These are phyloP conservation scores for Heliamphora exappendiculata DNA, from an alignment of 148 eudicot species.

Conservation along the genomic window DNA sequence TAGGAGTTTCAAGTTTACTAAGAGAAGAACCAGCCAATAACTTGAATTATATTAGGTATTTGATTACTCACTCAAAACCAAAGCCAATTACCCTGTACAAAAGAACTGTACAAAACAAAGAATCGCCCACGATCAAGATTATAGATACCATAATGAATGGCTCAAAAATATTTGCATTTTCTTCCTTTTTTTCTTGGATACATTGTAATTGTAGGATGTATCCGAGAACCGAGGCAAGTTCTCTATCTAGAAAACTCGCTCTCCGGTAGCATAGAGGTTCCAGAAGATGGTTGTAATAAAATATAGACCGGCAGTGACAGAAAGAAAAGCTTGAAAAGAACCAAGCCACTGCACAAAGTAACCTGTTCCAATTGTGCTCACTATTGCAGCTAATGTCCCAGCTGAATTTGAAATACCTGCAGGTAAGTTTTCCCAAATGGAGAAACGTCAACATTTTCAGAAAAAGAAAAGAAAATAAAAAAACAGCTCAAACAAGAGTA, in stretches of 20 bases:
- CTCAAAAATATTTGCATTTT: neutral
- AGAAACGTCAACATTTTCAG: neutral
- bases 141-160: neutral
- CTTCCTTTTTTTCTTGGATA: neutral
- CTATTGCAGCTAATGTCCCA: slow-evolving; percentile 87
- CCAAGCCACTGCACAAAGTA: slow-evolving; percentile 91
- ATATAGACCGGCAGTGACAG: slow-evolving; percentile 74
- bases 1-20: too few species aligned
- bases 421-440: neutral
- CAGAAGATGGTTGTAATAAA: slow-evolving; percentile 64
- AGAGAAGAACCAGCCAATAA: too few species aligned
- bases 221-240: neutral
- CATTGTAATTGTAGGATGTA: neutral
- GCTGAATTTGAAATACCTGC: slow-evolving; percentile 85
- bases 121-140: neutral
- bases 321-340: slow-evolving; percentile 85
- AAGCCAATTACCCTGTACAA: too few species aligned
- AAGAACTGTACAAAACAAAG: neutral
- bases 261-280: slow-evolving; percentile 73
- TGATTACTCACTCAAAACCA: too few species aligned
- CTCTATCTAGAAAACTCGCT: slow-evolving; percentile 47
- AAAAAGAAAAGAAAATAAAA: neutral
- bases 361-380: slow-evolving; percentile 87
- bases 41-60: too few species aligned
- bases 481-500: neutral